Percentiles rank a stretch among this genome's conserved stretches.
These are phyloP conservation scores for Wickerhamiella hasegawae DNA, from an alignment of 805 yeast genomes.

Conservation along the genomic window DNA sequence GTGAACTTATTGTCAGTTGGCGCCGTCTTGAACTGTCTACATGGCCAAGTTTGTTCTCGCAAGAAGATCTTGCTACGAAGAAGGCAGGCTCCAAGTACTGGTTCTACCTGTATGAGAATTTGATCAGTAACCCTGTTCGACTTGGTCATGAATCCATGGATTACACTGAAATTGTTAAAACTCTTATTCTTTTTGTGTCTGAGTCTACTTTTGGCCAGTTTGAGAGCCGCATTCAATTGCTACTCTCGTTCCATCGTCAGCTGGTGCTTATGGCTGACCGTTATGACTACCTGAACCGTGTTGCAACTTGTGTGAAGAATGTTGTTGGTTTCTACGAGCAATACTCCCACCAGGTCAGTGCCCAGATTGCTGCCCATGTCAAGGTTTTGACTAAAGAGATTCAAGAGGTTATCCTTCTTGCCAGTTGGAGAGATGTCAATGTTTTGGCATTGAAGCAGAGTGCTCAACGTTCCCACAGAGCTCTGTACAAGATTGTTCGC, in stretches of 20 bases:
- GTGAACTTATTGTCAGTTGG: conserved; percentile 73
- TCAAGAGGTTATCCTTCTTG: conserved; percentile 68
- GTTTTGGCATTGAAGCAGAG: conserved; percentile 87
- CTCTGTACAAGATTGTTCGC: conserved; percentile 65
- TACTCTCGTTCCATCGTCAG: conserved; percentile 51
- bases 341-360: conserved; percentile 36
- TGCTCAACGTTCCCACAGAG: conserved; percentile 75
- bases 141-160: conserved; percentile 25
- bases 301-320: conserved; percentile 34
- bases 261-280: conserved; percentile 1
- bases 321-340: conserved; percentile 51
- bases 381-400: conserved; percentile 60
- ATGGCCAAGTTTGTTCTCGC: conserved; percentile 60
- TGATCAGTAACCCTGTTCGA: conserved; percentile 22
- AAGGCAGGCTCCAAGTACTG: conserved; percentile 65
- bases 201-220: conserved; percentile 69
- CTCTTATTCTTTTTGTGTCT: conserved; percentile 60
- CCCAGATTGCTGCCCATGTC: conserved; percentile 30
- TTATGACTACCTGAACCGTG: conserved; percentile 7
- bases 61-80: conserved; percentile 37
- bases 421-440: conserved; percentile 96
- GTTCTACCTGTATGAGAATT: conserved; percentile 75
- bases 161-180: conserved; percentile 29
- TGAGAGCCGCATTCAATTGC: conserved; percentile 36
- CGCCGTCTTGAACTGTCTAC: conserved; percentile 71